These are phyloP conservation scores for Triticum monococcum DNA, from an alignment of 176 grass and related monocot genomes.

Conservation along the genomic window DNA sequence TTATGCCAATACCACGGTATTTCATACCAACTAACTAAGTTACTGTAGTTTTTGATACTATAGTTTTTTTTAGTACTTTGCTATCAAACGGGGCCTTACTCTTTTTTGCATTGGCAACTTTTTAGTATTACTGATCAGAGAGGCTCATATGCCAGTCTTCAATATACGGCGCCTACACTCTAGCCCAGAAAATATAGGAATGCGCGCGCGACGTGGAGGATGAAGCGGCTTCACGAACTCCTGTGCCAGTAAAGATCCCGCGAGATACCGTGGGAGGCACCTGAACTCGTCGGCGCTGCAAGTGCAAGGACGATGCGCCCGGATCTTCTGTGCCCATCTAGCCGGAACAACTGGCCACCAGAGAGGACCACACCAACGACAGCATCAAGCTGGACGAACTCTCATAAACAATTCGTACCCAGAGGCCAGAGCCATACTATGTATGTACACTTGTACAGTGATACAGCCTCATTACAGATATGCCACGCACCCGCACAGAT, in stretches of 20 bases:
- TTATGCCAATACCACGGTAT: too few relatives aligned
- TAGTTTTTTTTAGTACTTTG: too few relatives aligned
- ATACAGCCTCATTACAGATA: neutral
- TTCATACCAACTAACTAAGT: too few relatives aligned
- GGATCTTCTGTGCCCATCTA: neutral
- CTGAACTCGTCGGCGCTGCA: neutral
- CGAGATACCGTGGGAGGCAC: too few relatives aligned
- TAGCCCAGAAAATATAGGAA: neutral
- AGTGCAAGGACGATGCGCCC: too few relatives aligned
- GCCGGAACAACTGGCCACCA: too few relatives aligned
- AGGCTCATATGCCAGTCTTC: neutral
- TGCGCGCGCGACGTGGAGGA: neutral
- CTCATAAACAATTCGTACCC: neutral
- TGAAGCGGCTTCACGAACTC: neutral
- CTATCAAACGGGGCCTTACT: too few relatives aligned
- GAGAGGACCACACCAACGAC: neutral
- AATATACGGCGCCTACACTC: neutral
- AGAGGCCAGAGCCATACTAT: neutral
- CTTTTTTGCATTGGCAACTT: too few relatives aligned
- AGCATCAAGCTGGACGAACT: neutral
- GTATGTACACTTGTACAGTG: neutral
- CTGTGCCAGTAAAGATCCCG: too few relatives aligned
- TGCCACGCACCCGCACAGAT: neutral
- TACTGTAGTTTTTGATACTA: too few relatives aligned
- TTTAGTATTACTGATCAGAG: too few relatives aligned